Evolutionary conservation across 2,329 filamentous ascomycete species (phyloP).

Genomic region (Graphiopsis chlorocephala): DNA sequence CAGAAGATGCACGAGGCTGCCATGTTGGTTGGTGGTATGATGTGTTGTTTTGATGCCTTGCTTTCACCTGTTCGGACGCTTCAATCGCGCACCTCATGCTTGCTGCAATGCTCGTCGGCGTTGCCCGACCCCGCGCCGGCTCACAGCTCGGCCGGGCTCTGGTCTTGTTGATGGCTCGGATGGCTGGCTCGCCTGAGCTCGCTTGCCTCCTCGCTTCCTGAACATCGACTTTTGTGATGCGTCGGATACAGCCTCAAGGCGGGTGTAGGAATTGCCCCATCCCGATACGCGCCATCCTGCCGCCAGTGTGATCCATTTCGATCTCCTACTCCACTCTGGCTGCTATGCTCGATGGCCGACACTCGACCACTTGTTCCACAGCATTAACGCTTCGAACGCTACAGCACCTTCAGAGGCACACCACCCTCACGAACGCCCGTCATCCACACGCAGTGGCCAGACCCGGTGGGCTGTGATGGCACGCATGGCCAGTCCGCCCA

Average conservation of each 20-base stretch:
- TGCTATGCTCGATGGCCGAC: not conserved
- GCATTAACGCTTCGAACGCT: not conserved
- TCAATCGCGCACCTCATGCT: not conserved
- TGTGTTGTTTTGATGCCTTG: not conserved
- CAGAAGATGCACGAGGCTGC: constrained; percentile 84
- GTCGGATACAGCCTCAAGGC: not conserved
- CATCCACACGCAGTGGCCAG: not conserved
- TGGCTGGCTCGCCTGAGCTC: not conserved
- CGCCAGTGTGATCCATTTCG: not conserved
- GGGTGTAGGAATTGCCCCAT: not conserved
- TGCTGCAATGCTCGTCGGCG: not conserved
- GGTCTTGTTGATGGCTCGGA: not conserved
- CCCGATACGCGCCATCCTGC: constrained; percentile 4
- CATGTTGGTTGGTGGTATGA: constrained; percentile 22
- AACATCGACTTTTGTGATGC: not conserved
- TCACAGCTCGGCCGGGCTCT: not conserved
- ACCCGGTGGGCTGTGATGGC: not conserved
- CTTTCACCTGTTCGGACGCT: not conserved
- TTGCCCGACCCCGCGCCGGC: not conserved
- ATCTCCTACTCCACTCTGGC: not conserved
- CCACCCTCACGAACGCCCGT: not conserved
- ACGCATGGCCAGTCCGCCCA: not conserved
- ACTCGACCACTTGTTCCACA: not conserved
- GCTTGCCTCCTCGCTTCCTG: not conserved
- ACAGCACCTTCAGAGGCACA: not conserved